Percentiles rank a stretch among this genome's conserved stretches.
Evolutionary conservation across 139 green algal genomes (phyloP).

Genomic region (Spirogloea muscicola): DNA sequence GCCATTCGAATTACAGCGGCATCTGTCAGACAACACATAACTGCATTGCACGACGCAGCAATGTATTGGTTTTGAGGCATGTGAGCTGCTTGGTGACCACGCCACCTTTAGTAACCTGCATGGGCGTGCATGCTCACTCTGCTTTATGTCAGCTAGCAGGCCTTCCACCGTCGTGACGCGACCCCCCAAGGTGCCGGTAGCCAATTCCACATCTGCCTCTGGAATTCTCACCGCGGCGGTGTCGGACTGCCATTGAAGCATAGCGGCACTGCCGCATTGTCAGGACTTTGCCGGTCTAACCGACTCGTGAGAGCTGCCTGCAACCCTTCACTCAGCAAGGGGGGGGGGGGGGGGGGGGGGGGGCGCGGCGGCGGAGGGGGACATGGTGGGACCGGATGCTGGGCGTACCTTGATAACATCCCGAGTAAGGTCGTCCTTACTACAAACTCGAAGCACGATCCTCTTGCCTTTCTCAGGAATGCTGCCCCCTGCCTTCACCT

Average conservation of each 20-base stretch:
- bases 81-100: background rate
- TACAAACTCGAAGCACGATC: conserved; percentile 35
- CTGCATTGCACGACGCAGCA: background rate
- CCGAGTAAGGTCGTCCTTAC: conserved; percentile 54
- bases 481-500: conserved; percentile 16
- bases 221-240: conserved; percentile 54
- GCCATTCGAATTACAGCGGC: background rate
- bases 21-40: background rate
- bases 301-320: background rate
- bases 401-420: conserved; percentile 61
- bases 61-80: background rate
- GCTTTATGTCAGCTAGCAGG: conserved; percentile 46
- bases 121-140: conserved; percentile 9
- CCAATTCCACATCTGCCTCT: conserved; percentile 61
- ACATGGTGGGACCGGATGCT: background rate
- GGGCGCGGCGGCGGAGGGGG: background rate
- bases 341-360: background rate
- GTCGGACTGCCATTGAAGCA: conserved; percentile 48
- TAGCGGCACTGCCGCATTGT: background rate
- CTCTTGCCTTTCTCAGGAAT: conserved; percentile 21
- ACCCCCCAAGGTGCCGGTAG: conserved; percentile 55
- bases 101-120: background rate
- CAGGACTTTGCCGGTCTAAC: no score
- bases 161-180: conserved; percentile 64
- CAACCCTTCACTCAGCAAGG: background rate